A percentile compares a stretch with the other conserved stretches of the same genome.
Evolutionary conservation across 2,329 filamentous ascomycete species (phyloP).

Genomic region (Penicillium corylophilum): DNA sequence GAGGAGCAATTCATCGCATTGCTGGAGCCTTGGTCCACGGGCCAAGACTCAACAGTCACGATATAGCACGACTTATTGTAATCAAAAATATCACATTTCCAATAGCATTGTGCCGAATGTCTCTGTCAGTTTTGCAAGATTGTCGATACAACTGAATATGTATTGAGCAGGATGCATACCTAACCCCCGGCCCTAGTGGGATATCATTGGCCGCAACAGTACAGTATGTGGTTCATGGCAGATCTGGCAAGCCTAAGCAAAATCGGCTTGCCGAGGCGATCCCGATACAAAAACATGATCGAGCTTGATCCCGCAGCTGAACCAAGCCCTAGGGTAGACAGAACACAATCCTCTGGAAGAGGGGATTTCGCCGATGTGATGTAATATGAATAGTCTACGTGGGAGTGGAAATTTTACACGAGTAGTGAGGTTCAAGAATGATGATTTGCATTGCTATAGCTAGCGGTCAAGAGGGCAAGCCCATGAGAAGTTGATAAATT

Average conservation of each 20-base stretch:
- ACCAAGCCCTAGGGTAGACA: no score
- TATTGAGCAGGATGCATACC: not conserved
- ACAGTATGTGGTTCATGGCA: not conserved
- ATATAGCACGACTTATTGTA: conserved; percentile 30
- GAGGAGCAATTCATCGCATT: conserved; percentile 1
- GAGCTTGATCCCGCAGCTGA: not conserved
- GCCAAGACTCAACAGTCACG: conserved; percentile 16
- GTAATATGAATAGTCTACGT: not conserved
- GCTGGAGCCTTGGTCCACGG: conserved; percentile 3
- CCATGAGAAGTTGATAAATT: not conserved
- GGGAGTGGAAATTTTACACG: not conserved
- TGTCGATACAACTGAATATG: not conserved
- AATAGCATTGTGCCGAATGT: not conserved
- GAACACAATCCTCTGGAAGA: no score
- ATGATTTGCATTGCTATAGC: not conserved
- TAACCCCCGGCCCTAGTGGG: not conserved
- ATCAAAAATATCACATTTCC: conserved; percentile 21
- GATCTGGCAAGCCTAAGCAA: not conserved
- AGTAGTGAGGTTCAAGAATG: not conserved
- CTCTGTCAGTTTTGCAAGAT: not conserved
- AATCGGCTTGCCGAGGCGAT: not conserved
- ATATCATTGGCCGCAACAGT: not conserved
- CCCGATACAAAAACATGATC: not conserved
- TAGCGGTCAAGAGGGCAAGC: not conserved
- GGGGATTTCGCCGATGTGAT: no score